phyloP scores from a whole-genome alignment of 345 rosid species.

The Ricinus communis region DNA sequence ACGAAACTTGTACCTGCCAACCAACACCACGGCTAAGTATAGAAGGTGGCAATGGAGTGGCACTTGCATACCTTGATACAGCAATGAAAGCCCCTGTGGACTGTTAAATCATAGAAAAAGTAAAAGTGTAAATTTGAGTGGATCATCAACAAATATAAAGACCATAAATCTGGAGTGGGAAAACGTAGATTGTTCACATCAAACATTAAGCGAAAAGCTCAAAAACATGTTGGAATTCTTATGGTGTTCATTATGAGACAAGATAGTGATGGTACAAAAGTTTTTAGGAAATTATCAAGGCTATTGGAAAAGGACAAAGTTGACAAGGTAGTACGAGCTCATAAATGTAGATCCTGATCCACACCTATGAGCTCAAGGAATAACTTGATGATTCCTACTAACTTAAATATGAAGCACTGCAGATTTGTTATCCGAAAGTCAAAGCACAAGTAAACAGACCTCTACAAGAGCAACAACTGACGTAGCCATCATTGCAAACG shows the following conservation, averaged over 20 bases:
- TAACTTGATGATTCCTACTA: not conserved
- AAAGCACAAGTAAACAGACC: constrained; percentile 40
- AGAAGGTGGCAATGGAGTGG: constrained; percentile 93
- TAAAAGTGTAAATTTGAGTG: not conserved
- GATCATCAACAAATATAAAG: not conserved
- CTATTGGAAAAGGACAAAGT: not conserved
- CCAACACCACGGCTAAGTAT: constrained; percentile 94
- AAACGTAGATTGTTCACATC: not conserved
- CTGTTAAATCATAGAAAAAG: constrained; percentile 38
- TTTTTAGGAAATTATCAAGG: too few relatives aligned
- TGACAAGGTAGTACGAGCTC: not conserved
- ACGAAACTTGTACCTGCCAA: constrained; percentile 83
- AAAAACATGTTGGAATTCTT: not conserved
- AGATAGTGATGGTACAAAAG: too few relatives aligned
- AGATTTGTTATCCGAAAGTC: not conserved
- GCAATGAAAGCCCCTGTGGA: constrained; percentile 89
- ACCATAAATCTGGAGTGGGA: too few relatives aligned
- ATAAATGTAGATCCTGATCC: not conserved
- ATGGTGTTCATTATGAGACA: not conserved
- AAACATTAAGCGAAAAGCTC: not conserved
- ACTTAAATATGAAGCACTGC: not conserved
- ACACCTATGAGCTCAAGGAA: not conserved
- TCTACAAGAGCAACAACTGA: constrained; percentile 91
- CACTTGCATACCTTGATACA: constrained; percentile 83
- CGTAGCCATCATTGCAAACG: constrained; percentile 93